These are phyloP conservation scores for Andrographis paniculata DNA, from an alignment of 305 asterid genomes.

Conservation along the genomic window DNA sequence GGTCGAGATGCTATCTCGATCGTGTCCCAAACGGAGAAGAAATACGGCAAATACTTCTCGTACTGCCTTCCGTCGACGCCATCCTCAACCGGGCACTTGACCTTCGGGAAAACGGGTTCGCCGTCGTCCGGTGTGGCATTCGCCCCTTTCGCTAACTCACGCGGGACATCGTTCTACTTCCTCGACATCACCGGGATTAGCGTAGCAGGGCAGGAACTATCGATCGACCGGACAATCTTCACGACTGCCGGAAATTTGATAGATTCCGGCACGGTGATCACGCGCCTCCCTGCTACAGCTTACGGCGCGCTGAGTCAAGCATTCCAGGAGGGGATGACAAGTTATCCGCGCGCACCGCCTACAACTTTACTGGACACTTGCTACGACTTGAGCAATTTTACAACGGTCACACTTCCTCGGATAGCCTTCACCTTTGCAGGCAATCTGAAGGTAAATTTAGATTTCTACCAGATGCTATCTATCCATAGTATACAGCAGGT, in stretches of 20 bases:
- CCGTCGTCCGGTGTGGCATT: constrained; percentile 20
- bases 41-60: constrained; percentile 59
- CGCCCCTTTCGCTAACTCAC: constrained; percentile 43
- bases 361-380: constrained; percentile 59
- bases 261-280: constrained; percentile 79
- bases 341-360: constrained; percentile 46
- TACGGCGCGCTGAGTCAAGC: constrained; percentile 38
- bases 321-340: constrained; percentile 41
- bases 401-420: constrained; percentile 32
- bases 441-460: constrained; percentile 33
- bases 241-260: constrained; percentile 39
- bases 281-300: constrained; percentile 55
- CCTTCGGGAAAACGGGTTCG: constrained; percentile 35
- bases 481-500: constrained; percentile 7
- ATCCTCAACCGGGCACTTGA: constrained; percentile 54
- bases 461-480: constrained; percentile 33
- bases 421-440: constrained; percentile 43
- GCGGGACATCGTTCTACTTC: constrained; percentile 36
- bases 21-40: constrained; percentile 45
- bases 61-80: constrained; percentile 63
- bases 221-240: constrained; percentile 42
- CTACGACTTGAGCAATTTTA: constrained; percentile 33
- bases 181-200: constrained; percentile 30
- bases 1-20: constrained; percentile 46
- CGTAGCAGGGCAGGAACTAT: constrained; percentile 36